phyloP scores from a whole-genome alignment of 1,284 basidiomycete species.

The Ustilago trichophora region DNA sequence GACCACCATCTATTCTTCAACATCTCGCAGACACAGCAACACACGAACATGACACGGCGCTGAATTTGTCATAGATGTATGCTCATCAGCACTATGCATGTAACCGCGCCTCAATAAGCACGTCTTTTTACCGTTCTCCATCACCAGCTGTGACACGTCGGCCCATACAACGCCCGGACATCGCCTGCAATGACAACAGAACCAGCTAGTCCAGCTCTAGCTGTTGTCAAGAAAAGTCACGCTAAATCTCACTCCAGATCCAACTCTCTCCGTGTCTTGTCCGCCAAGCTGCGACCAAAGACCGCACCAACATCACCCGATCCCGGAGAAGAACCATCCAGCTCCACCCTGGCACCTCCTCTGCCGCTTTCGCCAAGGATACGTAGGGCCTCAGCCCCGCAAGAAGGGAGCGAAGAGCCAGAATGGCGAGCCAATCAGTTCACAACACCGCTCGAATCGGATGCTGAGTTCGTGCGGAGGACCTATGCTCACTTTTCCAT shows the following conservation, averaged over 20 bases:
- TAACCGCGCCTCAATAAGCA: too few relatives aligned
- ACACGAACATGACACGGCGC: too few relatives aligned
- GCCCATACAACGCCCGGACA: too few relatives aligned
- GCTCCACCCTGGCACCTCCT: slow-evolving; percentile 16
- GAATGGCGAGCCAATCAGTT: slow-evolving; percentile 27
- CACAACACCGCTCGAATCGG: slow-evolving; percentile 38
- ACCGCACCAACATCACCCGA: slow-evolving; percentile 8
- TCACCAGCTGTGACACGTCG: too few relatives aligned
- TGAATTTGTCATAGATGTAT: too few relatives aligned
- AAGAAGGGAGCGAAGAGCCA: slow-evolving; percentile 16
- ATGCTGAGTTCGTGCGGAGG: slow-evolving; percentile 56
- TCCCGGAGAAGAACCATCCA: slow-evolving; percentile 1
- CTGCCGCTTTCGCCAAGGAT: slow-evolving; percentile 10
- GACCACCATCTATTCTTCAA: too few relatives aligned
- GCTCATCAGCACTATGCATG: too few relatives aligned
- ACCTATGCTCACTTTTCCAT: slow-evolving; percentile 60
- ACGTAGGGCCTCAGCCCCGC: slow-evolving; percentile 35
- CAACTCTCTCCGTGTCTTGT: slow-evolving; percentile 17
- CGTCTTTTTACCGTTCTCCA: too few relatives aligned
- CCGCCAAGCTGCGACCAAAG: slow-evolving; percentile 18
- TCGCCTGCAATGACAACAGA: too few relatives aligned
- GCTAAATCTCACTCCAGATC: slow-evolving; percentile 18
- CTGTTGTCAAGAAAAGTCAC: neutral
- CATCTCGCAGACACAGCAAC: too few relatives aligned
- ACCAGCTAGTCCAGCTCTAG: neutral